Evolutionary conservation across 306 rosid genomes (phyloP), one percentile per base, ranked within the genome.

Genomic region (Potentilla sterilis): DNA sequence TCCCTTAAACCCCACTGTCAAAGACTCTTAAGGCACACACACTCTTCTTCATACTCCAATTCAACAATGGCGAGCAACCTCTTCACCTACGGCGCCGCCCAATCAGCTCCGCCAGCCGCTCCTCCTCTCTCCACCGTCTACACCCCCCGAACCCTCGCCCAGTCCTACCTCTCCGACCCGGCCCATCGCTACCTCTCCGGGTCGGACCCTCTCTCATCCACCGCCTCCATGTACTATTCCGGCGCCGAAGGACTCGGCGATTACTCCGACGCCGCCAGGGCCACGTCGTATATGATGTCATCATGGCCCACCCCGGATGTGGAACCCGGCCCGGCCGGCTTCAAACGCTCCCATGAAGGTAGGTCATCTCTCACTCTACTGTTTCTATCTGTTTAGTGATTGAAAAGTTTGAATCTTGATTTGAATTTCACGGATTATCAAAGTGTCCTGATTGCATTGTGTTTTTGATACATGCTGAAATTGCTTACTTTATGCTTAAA

Each of bases 281-380:
- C 67, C 10, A 68, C 64, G 13, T 57, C 93, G 65, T 88, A 82
- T 44, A 86, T 81, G 74, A 75, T 85, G 24, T 72, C 83, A 73
- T 80, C 92, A 7, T 91, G 97, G 98, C 66, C 85, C 6, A 81
- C 88, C 18, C 46, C 80, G 6, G 77, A 82, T 62, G 70, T 76
- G 32, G 96, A 90, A 69, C 74, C 82, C 34, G 42, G 57, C 66
- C 74, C 69, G 61, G 58, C 85, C 49, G 88, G 82, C 71, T 19
- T 86, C 21, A 92, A 94, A 79, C 98, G 97, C 83, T 62, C 96
- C 49, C 77, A 91, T 28, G 96, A 92, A 72, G 94, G 98, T 94
- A 73, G 67, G 69, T 21, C 67, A 7, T 37, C 41, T 72, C n/a
- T 61, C 66, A 69, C 63, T 28, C 15, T 72, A 37, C 10, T 72